Base-by-base conservation (phyloP, 768 basidiomycete genomes). In the Mrakia blollopis region DNA sequence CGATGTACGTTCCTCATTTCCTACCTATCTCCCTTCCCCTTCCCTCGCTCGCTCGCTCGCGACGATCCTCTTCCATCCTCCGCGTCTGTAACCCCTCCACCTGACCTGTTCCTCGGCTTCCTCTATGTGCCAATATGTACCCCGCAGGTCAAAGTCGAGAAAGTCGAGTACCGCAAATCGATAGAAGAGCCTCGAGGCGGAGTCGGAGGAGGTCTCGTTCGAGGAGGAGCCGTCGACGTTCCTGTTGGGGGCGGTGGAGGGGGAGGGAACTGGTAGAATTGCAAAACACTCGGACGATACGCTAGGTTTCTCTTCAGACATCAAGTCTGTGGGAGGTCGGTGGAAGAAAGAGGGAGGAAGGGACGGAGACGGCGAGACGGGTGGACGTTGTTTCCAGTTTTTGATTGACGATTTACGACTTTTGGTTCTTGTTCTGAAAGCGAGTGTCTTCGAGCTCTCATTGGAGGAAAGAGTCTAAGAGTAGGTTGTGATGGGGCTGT, bases 1-100 rank as follows among this genome's bases (percentile, higher is more conserved):
- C 60, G 94, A 95, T 83, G 93, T 95, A 3, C 87, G 83, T 80
- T 37, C 73, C 28, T n/a, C 39, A 44, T 47, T 52, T 25, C 65
- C 75, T 28, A 4, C 8, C 23, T 28, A 35, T 30, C 37, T 52
- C 37, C 39, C 44, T 37, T 57, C 30, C 37, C 65, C 44, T 71
- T n/a, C 71, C 65, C 41, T 35, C 50, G 1, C n/a, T 52, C 23
- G 30, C 1, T 61, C 47, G 13, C 57, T 21, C 23, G 7, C 57
- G 11, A n/a, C 60, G 32, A 6, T 30, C 16, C 21, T 23, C 41
- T 1, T 30, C 67, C 39, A n/a, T 21, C n/a, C 60, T n/a, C 14
- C 16, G 39, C 57, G 8, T n/a, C 18, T 44, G 25, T 16, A 16
- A 9, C 44, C 14, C 14, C 44, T 47, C 44, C 2, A 9, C 9